A percentile compares a stretch with the other conserved stretches of the same genome.
These are phyloP conservation scores for Clarireedia homoeocarpa DNA, from an alignment of 2,329 filamentous ascomycete species.

Conservation along the genomic window DNA sequence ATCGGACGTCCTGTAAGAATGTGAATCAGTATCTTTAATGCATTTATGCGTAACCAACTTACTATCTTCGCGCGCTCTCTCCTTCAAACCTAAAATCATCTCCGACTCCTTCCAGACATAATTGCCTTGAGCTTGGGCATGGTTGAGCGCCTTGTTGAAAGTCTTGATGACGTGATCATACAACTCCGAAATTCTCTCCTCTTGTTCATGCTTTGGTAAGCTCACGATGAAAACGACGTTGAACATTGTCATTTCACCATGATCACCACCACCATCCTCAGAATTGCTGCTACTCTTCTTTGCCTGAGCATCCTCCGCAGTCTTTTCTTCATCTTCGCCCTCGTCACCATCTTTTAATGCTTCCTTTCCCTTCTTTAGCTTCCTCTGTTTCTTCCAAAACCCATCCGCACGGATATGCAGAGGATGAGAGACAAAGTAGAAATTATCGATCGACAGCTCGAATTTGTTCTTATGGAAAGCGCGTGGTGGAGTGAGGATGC, in stretches of 20 bases:
- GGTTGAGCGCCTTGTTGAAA: slow-evolving; percentile 85
- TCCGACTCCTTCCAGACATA: slow-evolving; percentile 92
- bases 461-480: slow-evolving; percentile 77
- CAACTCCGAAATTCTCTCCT: slow-evolving; percentile 66
- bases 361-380: slow-evolving; percentile 30
- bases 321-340: slow-evolving; percentile 5
- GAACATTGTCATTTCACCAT: slow-evolving; percentile 78
- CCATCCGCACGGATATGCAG: slow-evolving; percentile 75
- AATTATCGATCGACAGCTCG: slow-evolving; percentile 71
- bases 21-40: slow-evolving; percentile 8
- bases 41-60: slow-evolving; percentile 17
- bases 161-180: slow-evolving; percentile 88
- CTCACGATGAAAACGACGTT: slow-evolving; percentile 90
- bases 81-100: slow-evolving; percentile 70
- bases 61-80: slow-evolving; percentile 66
- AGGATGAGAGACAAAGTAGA: slow-evolving; percentile 75
- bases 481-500: slow-evolving; percentile 66
- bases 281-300: slow-evolving; percentile 23
- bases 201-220: slow-evolving; percentile 69
- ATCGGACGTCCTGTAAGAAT: slow-evolving; percentile 37
- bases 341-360: slow-evolving; percentile 12
- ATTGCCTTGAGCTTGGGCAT: slow-evolving; percentile 80
- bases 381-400: slow-evolving; percentile 58
- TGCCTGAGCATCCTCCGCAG: slow-evolving; percentile 3
- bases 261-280: slow-evolving; percentile 22